Evolutionary conservation across 139 green algal genomes (phyloP), one percentile per base, ranked within the genome.

Genomic region (Micractinium conductrix): DNA sequence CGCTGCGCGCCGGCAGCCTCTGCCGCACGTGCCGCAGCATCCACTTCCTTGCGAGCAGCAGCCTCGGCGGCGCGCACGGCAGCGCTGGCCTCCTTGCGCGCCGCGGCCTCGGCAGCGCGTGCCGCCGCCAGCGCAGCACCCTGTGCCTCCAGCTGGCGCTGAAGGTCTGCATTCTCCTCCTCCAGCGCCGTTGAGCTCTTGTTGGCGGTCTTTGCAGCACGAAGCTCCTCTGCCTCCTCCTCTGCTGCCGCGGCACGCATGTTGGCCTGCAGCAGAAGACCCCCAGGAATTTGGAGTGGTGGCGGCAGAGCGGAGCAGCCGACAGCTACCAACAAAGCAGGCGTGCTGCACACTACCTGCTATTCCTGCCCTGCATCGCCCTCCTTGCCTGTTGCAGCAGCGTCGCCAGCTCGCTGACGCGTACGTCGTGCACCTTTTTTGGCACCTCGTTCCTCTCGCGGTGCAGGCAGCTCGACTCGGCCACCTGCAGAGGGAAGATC

Each of bases 91-190:
- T 24, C 70, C 42, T 74, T 60, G 28, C 42, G 53, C 40, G 58
- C 78, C 38, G 30, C 63, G 7, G 24, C 43, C 63, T 60, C 76
- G 9, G 50, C 40, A 22, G 53, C 58, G 2, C 42, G 55, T 10
- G 76, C 76, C 14, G 22, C 24, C 7, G 38, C 60, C 22, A 45
- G 22, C n/a, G 26, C 69, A 4, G 73, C 48, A 30, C 74, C 22
- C n/a, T 62, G 72, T 55, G 69, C 60, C 33, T 22, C 42, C 62
- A 88, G 69, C 45, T 76, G 9, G 17, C 43, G 33, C 55, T 43
- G 30, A 53, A 89, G 80, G 45, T 84, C 55, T 1, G 42, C 26
- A 28, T 84, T 84, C 50, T 74, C 67, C 4, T 10, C 26, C 69
- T 79, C 69, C 50, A 85, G 68, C 26, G 40, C 26, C 0, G 38